Conservation (phyloP, 345 rosid species). For the Moricandia moricandioides region DNA sequence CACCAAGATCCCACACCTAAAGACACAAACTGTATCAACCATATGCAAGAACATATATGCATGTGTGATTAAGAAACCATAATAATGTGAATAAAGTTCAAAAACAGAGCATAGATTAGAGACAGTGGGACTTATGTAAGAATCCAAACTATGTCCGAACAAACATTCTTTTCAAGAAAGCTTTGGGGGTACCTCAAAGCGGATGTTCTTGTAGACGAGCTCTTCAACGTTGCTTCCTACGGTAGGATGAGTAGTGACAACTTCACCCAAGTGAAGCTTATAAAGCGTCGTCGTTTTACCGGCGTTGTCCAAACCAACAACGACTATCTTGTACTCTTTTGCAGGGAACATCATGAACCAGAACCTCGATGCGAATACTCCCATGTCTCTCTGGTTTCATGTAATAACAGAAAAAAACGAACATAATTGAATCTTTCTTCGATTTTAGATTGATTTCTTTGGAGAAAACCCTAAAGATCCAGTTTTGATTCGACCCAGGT, state of each 20-base stretch:
- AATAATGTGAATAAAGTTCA: too few species aligned
- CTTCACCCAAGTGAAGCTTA: constrained; percentile 90
- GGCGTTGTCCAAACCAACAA: constrained; percentile 94
- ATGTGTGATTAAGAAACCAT: too few species aligned
- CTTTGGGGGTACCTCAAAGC: constrained; percentile 57
- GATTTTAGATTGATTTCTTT: too few species aligned
- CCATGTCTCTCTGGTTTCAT: constrained; percentile 44
- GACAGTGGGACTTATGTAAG: not conserved
- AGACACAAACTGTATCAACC: too few species aligned
- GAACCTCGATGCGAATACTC: constrained; percentile 75
- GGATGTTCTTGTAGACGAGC: constrained; percentile 93
- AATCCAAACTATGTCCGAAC: not conserved
- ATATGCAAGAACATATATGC: too few species aligned
- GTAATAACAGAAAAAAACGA: too few species aligned
- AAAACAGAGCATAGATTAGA: too few species aligned
- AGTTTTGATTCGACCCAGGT: too few species aligned
- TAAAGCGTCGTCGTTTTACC: constrained; percentile 97
- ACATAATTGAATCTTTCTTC: too few species aligned
- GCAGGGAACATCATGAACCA: constrained; percentile 97
- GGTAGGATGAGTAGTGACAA: constrained; percentile 95
- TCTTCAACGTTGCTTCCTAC: constrained; percentile 97
- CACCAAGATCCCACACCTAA: constrained; percentile 97
- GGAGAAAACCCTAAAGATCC: too few species aligned
- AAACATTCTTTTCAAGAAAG: not conserved
- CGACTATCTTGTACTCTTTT: constrained; percentile 94